Base-by-base conservation (phyloP, 495 filamentous ascomycete species). In the Bryoglossum gracile region DNA sequence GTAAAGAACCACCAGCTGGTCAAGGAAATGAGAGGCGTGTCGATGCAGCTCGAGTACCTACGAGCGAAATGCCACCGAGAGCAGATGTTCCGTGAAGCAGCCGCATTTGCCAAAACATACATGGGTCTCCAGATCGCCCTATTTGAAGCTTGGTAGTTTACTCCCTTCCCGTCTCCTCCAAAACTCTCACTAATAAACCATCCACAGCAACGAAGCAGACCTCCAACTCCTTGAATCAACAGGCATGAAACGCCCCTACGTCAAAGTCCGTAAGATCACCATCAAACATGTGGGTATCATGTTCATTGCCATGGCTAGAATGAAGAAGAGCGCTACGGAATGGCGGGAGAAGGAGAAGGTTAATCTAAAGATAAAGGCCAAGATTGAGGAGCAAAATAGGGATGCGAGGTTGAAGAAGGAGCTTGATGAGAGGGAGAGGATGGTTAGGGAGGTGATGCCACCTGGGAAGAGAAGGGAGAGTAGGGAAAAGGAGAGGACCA, bases 41-140 rank as follows among this genome's bases (percentile, higher is more conserved):
- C 77, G 51, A 84, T 90, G 66, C 89, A 95, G 64, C 91, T 96
- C 56, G 73, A 89, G 53, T 98, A 86, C 82, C 77, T 97, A 49
- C 75, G 82, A 50, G 88, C 86, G 3, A 77, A 81, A 42, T 81
- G 83, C 62, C 73, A 77, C 61, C 76, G 92, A 18, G 91, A 95
- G 67, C 79, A 85, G 57, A 79, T 75, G 44, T 82, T 97, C 67
- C 73, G 92, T 38, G 73, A 71, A 36, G 84, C 86, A 52, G 69
- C 90, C 44, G 83, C 81, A 19, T 94, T 75, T 71, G 85, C 84
- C 64, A 86, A 98, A 78, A 76, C 73, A 65, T 82, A 74, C 59
- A 71, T 87, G 54, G 57, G 82, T 54, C 80, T 92, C 76, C 85
- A 90, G 65, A 80, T 97, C 42, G 79, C 83, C 62, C 78, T 80